Percentiles rank a stretch among this genome's conserved stretches.
Conservation (phyloP, 371 early-diverging fungal genomes). For the Rhizomucor pusillus region DNA sequence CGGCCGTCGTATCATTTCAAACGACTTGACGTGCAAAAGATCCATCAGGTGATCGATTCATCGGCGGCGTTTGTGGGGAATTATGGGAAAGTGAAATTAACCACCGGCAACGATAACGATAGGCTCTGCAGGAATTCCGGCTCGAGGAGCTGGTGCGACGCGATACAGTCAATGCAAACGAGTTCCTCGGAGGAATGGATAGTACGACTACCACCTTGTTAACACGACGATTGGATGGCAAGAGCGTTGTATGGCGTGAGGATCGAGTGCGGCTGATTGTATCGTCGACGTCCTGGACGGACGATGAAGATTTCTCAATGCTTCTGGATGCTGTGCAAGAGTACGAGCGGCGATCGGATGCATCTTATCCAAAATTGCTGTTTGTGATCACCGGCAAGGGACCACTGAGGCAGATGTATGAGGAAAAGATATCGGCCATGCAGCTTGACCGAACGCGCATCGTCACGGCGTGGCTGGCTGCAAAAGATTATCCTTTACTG, state of each 20-base stretch:
- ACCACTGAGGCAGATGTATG: slow-evolving; percentile 72
- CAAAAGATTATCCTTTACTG: slow-evolving; percentile 82
- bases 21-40: slow-evolving; percentile 51
- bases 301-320: slow-evolving; percentile 91
- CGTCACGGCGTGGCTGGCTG: slow-evolving; percentile 79
- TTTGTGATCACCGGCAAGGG: slow-evolving; percentile 95
- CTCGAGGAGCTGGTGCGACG: slow-evolving; percentile 39
- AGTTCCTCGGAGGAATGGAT: slow-evolving; percentile 22
- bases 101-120: slow-evolving; percentile 20
- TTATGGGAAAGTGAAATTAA: no score
- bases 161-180: slow-evolving; percentile 24
- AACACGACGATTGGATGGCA: slow-evolving; percentile 30
- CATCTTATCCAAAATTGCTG: slow-evolving; percentile 57
- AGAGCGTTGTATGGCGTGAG: slow-evolving; percentile 29
- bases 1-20: slow-evolving; percentile 69
- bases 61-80: no score
- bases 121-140: slow-evolving; percentile 35
- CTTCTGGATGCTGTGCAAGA: slow-evolving; percentile 69
- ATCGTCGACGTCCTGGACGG: slow-evolving; percentile 94
- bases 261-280: slow-evolving; percentile 76
- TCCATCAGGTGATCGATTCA: slow-evolving; percentile 70
- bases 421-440: slow-evolving; percentile 56
- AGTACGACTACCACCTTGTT: slow-evolving; percentile 36
- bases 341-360: slow-evolving; percentile 39
- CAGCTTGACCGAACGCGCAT: slow-evolving; percentile 58